phyloP scores from a whole-genome alignment of 805 yeast species.

The Monosporozyma servazzii region DNA sequence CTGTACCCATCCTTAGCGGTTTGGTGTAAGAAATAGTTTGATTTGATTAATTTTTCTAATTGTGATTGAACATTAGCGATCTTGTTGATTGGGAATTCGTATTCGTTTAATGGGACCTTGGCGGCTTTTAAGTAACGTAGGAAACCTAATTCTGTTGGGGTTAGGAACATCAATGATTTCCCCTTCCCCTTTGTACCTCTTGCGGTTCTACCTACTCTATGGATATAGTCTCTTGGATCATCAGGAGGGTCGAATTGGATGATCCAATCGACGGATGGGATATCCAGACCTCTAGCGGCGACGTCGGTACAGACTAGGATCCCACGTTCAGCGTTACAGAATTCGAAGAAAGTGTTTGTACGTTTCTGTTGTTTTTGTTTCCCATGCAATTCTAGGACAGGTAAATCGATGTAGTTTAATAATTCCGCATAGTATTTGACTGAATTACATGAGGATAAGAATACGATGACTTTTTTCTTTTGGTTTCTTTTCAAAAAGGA shows the following conservation, averaged over 20 bases:
- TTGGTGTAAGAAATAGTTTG: constrained; percentile 90
- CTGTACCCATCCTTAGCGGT: constrained; percentile 97
- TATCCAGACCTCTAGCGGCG: constrained; percentile 98
- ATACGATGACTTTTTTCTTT: constrained; percentile 88
- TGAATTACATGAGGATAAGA: constrained; percentile 91
- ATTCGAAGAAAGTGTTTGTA: constrained; percentile 95
- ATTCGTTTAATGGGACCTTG: constrained; percentile 94
- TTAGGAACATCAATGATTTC: constrained; percentile 86
- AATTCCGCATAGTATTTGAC: constrained; percentile 94
- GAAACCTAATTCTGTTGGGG: constrained; percentile 91
- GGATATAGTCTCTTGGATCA: constrained; percentile 98
- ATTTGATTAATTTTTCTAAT: constrained; percentile 78
- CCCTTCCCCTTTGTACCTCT: constrained; percentile 89
- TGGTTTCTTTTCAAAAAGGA: constrained; percentile 89
- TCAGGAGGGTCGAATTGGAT: constrained; percentile 99
- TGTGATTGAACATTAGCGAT: constrained; percentile 95
- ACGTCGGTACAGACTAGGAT: constrained; percentile 93
- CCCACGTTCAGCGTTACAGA: constrained; percentile 94
- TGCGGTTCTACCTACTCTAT: constrained; percentile 98
- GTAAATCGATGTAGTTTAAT: constrained; percentile 90
- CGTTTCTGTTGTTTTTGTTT: constrained; percentile 98
- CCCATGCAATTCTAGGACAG: constrained; percentile 93
- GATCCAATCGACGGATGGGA: constrained; percentile 98
- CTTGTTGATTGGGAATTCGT: constrained; percentile 88
- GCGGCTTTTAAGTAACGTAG: constrained; percentile 91